Evolutionary conservation across 495 filamentous ascomycete genomes (phyloP).

Genomic region (Aspergillus sparsus): DNA sequence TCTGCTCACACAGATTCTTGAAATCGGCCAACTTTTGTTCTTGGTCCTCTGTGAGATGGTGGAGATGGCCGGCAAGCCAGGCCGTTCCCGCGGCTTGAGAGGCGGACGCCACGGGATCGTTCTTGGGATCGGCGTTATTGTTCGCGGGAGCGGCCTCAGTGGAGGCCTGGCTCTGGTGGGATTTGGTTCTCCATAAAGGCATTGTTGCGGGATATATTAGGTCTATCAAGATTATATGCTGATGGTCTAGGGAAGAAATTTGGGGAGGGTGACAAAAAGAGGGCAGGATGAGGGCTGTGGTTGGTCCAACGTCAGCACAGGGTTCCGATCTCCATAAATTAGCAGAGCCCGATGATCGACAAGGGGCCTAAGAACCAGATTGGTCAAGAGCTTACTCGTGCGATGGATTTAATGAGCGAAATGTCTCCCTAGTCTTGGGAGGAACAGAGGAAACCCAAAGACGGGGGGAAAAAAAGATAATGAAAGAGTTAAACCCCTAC

Average conservation of each 20-base stretch:
- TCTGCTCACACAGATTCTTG: constrained; percentile 63
- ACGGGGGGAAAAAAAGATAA: neutral
- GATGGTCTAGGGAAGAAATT: neutral
- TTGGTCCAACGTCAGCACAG: constrained; percentile 16
- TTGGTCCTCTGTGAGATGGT: constrained; percentile 70
- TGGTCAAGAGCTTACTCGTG: neutral
- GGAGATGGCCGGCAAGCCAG: constrained; percentile 65
- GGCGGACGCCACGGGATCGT: constrained; percentile 45
- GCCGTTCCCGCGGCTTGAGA: constrained; percentile 43
- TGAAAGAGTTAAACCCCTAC: neutral
- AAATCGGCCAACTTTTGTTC: constrained; percentile 65
- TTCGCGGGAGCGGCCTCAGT: constrained; percentile 21
- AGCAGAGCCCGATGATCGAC: constrained; percentile 3
- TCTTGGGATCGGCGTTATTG: constrained; percentile 30
- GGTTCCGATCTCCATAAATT: neutral
- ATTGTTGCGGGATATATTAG: constrained; percentile 7
- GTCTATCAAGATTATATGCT: no score
- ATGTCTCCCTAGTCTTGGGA: neutral
- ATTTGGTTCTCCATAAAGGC: constrained; percentile 44
- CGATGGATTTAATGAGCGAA: neutral
- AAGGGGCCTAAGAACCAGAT: neutral
- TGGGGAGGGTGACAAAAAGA: neutral
- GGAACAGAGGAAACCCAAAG: neutral
- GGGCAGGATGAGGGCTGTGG: neutral
- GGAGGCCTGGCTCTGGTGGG: constrained; percentile 33